Evolutionary conservation across 2,329 filamentous ascomycete species (phyloP), one percentile per base, ranked within the genome.

Genomic region (Phialophora macrospora): DNA sequence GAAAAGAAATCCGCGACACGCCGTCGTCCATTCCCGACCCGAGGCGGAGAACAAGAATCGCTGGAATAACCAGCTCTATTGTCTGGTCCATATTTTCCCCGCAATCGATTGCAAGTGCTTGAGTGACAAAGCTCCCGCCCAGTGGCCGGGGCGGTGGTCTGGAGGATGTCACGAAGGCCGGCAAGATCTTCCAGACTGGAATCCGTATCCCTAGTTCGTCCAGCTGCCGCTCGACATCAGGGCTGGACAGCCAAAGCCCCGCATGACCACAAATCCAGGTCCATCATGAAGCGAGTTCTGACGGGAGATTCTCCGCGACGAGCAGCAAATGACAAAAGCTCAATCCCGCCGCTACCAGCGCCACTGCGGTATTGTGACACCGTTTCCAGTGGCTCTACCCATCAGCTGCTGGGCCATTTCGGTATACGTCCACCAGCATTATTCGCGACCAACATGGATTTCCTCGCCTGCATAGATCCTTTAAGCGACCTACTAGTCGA

Each of bases 271-370:
- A 28, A 48, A 12, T 28, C 22, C 48, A 51, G 20, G 22, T 58
- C 20, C 55, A 24, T 17, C 38, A 58, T 26, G 20, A 28, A 20
- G 34, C 34, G 14, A 26, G 7, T 44, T n/a, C 14, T 44, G n/a
- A 17, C 38, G 38, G 38, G 38, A 8, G 17, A n/a, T 44, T 44
- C 38, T 44, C 38, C 38, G 8, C 9, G 26, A 58, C 3, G 24
- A 24, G 38, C 55, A 58, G 24, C 55, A 28, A 58, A 58, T 58
- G 22, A 48, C 12, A 58, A 20, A 17, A 26, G 2, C 34, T 12
- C 55, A 58, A 58, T 30, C 32, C 55, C 55, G 55, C 55, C 55
- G 26, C 41, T 58, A 44, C 44, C 34, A n/a, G 55, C 38, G 30
- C 32, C 55, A 26, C 55, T 12, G 34, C 55, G 38, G 38, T 7